Evolutionary conservation across 2,329 filamentous ascomycete genomes (phyloP), one percentile per base, ranked within the genome.

Genomic region (Ceratocystis destructans): DNA sequence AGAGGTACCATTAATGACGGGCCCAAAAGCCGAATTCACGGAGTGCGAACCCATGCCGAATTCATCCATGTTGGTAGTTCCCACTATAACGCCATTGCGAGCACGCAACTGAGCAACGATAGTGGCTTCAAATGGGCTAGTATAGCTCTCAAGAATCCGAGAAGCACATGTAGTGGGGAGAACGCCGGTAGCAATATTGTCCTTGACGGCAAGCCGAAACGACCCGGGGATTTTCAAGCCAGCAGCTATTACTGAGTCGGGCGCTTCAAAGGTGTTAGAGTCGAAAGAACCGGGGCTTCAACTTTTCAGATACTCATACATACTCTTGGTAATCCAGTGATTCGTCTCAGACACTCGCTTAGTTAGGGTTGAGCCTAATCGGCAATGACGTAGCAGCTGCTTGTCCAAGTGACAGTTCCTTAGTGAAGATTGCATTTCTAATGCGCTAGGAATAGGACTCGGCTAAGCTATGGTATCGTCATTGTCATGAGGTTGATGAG

Each of bases 21-120:
- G 74, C 1, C 88, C 89, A 71, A 86, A 84, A 65, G 79, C 76
- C 0, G 90, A 91, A 71, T 87, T 85, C 64, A 78, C 77, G 1
- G 90, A 92, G 71, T 96, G 87, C 7, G 90, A 95, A 1, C 91
- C 91, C 92, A 96, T 96, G 33, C 92, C 91, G 73, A 96, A 96
- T 73, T 96, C 94, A 76, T 97, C 94, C 79, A 97, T 85, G 73
- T 96, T 96, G 1, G 90, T 92, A 75, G 96, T 96, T 5, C 87
- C 88, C 1, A 86, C 80, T 1, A 93, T 74, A 5, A 81, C 74
- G 5, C 84, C 85, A 53, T 87, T 88, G 4, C 82, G 80, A 33
- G 78, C 73, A 66, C 82, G 81, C 44, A 96, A 80, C 71, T 86
- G 82, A 64, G 80, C 77, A 44, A 95, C 84, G 20, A 96, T 86